Evolutionary conservation across 2,329 filamentous ascomycete genomes (phyloP), one percentile per base, ranked within the genome.

Genomic region (Ploettnerulaceae sp.): DNA sequence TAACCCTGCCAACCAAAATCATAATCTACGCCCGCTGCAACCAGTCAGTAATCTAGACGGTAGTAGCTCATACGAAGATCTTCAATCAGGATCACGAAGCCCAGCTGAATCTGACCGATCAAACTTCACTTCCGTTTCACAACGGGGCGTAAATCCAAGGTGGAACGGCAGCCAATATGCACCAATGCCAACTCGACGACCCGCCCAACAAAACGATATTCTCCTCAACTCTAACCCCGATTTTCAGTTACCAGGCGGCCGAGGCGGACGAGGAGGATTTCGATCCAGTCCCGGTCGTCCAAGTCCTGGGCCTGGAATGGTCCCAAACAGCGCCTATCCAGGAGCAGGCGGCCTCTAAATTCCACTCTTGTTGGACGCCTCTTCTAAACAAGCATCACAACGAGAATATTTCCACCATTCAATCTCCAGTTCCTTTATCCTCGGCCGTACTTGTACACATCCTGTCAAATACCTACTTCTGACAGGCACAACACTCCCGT

Each of bases 81-180:
- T 83, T 26, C 77, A 76, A 34, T 68, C 77, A 35, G 76, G 75
- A 37, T 71, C 75, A 34, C 77, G 86, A 58, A 91, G 82, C 59
- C 89, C 86, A 24, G 79, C 82, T 22, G 78, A 82, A 58, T 91
- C 85, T 52, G 88, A 95, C 61, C 77, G 80, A 18, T 91, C 83
- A 35, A 86, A 85, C 57, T 96, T 95, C 67, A 96, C 91, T 1
- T 93, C 86, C 8, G 84, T 97, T 35, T 91, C 85, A 0, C 89
- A 96, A 66, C 79, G 91, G 25, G 86, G 86, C 1, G 71, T 96
- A 45, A 96, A 96, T 64, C 91, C 90, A 5, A 82, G 83, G 50
- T 96, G 91, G 90, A 79, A 85, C 52, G 61, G 42, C 40, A 53
- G 50, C 35, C 47, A 42, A 55, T 56, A 61, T 57, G 54, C 51